Conservation (phyloP, 495 filamentous ascomycete genomes). For the Penicillium cinerascens region DNA sequence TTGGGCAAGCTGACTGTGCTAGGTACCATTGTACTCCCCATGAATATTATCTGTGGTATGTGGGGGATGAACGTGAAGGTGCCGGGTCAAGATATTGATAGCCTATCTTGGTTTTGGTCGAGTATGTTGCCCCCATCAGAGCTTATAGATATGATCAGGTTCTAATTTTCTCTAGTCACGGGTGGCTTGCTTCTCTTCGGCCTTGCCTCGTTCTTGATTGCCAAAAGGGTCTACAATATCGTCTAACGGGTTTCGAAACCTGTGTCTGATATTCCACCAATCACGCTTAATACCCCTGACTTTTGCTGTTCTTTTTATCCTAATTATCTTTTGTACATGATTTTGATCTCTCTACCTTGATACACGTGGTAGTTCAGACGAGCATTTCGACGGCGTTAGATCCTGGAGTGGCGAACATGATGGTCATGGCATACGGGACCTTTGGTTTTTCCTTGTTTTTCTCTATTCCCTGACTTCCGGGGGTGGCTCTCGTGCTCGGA, state of each 20-base stretch:
- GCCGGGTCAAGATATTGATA: slow-evolving; percentile 74
- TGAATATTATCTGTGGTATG: slow-evolving; percentile 97
- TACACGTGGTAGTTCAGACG: not conserved
- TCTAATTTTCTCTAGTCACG: slow-evolving; percentile 52
- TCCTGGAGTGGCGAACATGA: not conserved
- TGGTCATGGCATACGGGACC: not conserved
- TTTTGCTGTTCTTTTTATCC: not conserved
- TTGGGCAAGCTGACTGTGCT: slow-evolving; percentile 93
- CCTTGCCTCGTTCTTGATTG: slow-evolving; percentile 70
- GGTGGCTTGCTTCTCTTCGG: slow-evolving; percentile 74
- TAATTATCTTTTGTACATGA: not conserved
- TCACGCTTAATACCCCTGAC: not conserved
- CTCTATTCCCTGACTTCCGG: not conserved
- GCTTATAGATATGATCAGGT: not conserved
- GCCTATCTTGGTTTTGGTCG: slow-evolving; percentile 61
- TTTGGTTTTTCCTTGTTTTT: not conserved
- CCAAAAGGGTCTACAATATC: slow-evolving; percentile 73
- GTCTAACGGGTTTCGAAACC: slow-evolving; percentile 35
- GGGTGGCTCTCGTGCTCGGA: not conserved
- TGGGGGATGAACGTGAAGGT: slow-evolving; percentile 99
- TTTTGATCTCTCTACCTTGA: not conserved
- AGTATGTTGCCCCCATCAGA: slow-evolving; percentile 35
- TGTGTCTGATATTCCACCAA: not conserved
- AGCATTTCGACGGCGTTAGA: slow-evolving; percentile 12
- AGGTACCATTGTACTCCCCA: slow-evolving; percentile 93